Conservation (phyloP, 164 flowering plant species). For the Nelumbo lutea region DNA sequence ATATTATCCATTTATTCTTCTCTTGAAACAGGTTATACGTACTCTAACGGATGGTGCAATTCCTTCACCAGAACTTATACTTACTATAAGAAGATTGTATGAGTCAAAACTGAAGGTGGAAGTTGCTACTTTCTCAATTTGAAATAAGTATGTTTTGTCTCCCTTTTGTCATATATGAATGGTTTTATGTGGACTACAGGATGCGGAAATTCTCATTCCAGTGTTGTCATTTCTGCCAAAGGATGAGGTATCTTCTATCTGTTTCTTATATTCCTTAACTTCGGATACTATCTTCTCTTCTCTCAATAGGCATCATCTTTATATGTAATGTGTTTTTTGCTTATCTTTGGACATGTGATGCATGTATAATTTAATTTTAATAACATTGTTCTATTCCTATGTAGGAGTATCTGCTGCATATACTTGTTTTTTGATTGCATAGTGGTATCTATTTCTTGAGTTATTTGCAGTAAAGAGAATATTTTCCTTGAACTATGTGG, state of each 20-base stretch:
- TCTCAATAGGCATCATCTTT: too few relatives aligned
- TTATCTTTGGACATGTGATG: too few relatives aligned
- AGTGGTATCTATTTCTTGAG: too few relatives aligned
- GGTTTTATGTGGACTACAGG: slow-evolving; percentile 45
- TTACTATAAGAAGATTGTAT: slow-evolving; percentile 57
- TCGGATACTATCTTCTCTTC: not conserved
- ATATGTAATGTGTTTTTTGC: not conserved
- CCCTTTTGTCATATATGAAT: slow-evolving; percentile 3
- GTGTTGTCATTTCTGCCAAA: slow-evolving; percentile 64
- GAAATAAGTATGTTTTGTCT: not conserved
- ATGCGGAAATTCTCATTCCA: slow-evolving; percentile 76
- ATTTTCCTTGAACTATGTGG: too few relatives aligned
- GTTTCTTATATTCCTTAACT: not conserved
- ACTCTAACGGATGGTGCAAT: slow-evolving; percentile 72
- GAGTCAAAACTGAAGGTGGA: slow-evolving; percentile 74
- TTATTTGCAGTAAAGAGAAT: too few relatives aligned
- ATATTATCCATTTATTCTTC: not conserved
- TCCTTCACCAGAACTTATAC: slow-evolving; percentile 69
- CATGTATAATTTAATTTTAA: too few relatives aligned
- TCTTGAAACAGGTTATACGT: slow-evolving; percentile 62
- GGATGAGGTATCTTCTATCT: slow-evolving; percentile 63
- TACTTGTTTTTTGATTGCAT: too few relatives aligned
- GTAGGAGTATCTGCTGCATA: too few relatives aligned
- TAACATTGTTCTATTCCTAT: too few relatives aligned
- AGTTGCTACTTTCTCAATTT: not conserved